A percentile compares a stretch with the other conserved stretches of the same genome.
Evolutionary conservation across 352 stramenopile genomes (phyloP).

Genomic region (Thalassiosira livingstoniorum): DNA sequence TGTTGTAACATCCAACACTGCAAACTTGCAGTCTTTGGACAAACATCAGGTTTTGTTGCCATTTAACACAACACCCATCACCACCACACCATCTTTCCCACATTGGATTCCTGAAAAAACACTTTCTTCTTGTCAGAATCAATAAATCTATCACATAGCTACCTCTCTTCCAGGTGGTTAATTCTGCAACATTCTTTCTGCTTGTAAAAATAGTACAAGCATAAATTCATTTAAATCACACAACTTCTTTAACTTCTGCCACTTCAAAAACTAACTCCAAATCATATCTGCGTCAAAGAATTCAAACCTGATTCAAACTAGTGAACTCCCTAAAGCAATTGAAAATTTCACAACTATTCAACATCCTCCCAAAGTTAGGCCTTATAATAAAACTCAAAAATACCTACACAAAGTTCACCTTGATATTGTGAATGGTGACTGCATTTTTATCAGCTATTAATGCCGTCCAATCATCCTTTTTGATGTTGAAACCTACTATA

Average conservation of each 20-base stretch:
- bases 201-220: not conserved
- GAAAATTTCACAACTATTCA: too few relatives aligned
- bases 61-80: not conserved
- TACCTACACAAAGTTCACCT: too few relatives aligned
- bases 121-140: not conserved
- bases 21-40: not conserved
- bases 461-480: too few relatives aligned
- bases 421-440: too few relatives aligned
- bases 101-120: not conserved
- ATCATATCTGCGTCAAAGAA: slow-evolving; percentile 1
- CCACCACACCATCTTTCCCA: not conserved
- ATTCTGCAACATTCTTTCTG: not conserved
- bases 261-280: slow-evolving; percentile 23
- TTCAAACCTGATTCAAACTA: slow-evolving; percentile 9
- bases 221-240: slow-evolving; percentile 18
- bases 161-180: not conserved
- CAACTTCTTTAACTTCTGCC: slow-evolving; percentile 8
- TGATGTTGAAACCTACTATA: too few relatives aligned
- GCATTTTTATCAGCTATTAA: too few relatives aligned
- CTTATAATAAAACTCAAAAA: too few relatives aligned
- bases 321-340: slow-evolving; percentile 16
- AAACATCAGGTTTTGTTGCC: not conserved
- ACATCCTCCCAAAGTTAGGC: too few relatives aligned
- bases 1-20: not conserved
- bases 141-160: not conserved